These are phyloP conservation scores for Pseudogymnoascus sp. DNA, from an alignment of 2,329 filamentous ascomycete genomes.

Conservation along the genomic window DNA sequence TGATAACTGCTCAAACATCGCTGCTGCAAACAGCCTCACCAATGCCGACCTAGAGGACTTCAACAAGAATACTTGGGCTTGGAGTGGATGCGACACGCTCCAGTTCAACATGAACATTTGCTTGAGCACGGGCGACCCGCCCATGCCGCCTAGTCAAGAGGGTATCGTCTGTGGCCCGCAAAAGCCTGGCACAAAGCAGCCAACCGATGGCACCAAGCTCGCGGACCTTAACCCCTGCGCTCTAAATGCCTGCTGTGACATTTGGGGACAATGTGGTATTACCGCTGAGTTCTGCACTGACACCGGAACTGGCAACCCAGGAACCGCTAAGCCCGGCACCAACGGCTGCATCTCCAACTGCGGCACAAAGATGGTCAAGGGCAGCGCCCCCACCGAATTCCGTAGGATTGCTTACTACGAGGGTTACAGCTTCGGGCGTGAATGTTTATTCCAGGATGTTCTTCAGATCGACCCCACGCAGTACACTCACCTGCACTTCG, in stretches of 20 bases:
- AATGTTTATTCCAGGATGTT: slow-evolving; percentile 26
- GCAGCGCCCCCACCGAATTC: slow-evolving; percentile 19
- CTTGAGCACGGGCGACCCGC: slow-evolving; percentile 34
- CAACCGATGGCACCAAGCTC: slow-evolving; percentile 29
- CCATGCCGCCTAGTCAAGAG: slow-evolving; percentile 33
- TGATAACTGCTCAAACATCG: slow-evolving; percentile 33
- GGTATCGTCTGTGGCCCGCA: slow-evolving; percentile 41
- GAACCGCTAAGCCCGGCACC: slow-evolving; percentile 27
- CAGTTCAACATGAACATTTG: slow-evolving; percentile 31
- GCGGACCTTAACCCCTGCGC: slow-evolving; percentile 40
- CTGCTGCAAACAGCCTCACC: slow-evolving; percentile 27
- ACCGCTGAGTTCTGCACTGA: slow-evolving; percentile 32
- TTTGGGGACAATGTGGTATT: slow-evolving; percentile 35
- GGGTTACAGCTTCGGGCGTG: slow-evolving; percentile 25
- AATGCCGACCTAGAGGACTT: slow-evolving; percentile 30
- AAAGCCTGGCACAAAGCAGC: slow-evolving; percentile 32
- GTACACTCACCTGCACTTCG: slow-evolving; percentile 31
- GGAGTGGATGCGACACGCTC: slow-evolving; percentile 33
- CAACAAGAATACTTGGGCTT: slow-evolving; percentile 40
- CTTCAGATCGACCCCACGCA: slow-evolving; percentile 17
- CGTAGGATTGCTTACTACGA: slow-evolving; percentile 31
- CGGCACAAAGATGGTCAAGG: slow-evolving; percentile 31
- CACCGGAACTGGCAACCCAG: slow-evolving; percentile 28
- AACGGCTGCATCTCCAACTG: slow-evolving; percentile 38
- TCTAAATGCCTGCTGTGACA: slow-evolving; percentile 37